Percentiles rank a stretch among this genome's conserved stretches.
Conservation (phyloP, 805 yeast species). For the Candida awuae region DNA sequence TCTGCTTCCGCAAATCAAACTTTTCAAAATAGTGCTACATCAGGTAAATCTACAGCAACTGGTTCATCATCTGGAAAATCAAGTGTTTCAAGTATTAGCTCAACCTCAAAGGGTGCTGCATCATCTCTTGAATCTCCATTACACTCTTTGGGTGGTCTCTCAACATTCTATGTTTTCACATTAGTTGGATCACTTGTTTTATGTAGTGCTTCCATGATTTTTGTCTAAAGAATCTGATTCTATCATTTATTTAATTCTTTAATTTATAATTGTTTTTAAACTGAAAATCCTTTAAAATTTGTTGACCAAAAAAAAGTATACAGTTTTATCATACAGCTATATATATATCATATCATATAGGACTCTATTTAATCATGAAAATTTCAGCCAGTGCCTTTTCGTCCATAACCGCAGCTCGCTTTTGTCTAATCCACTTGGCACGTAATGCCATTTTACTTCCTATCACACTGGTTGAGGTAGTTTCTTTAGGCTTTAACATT, state of each 20-base stretch:
- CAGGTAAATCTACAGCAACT: constrained; percentile 18
- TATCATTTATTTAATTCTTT: neutral
- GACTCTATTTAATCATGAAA: constrained; percentile 56
- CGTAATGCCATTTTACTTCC: constrained; percentile 64
- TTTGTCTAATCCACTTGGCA: constrained; percentile 81
- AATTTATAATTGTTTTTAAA: neutral
- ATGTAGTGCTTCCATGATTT: constrained; percentile 8
- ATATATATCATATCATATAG: too few species aligned
- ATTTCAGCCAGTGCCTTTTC: constrained; percentile 84
- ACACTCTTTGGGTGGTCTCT: constrained; percentile 29
- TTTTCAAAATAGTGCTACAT: constrained; percentile 17
- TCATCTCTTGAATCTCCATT: constrained; percentile 3
- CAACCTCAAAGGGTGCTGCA: constrained; percentile 10
- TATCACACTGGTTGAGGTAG: constrained; percentile 28
- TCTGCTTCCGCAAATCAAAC: constrained; percentile 18
- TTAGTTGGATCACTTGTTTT: constrained; percentile 6
- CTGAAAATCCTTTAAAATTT: too few species aligned
- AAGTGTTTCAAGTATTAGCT: constrained; percentile 19
- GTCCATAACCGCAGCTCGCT: constrained; percentile 87
- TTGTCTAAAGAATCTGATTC: neutral
- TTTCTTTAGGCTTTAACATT: constrained; percentile 32
- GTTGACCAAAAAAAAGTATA: too few species aligned
- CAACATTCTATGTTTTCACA: constrained; percentile 14
- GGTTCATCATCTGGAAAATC: constrained; percentile 21
- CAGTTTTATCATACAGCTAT: too few species aligned